Conservation (phyloP, 225 moss, liverwort and hornwort genomes). For the Straminergon stramineum region DNA sequence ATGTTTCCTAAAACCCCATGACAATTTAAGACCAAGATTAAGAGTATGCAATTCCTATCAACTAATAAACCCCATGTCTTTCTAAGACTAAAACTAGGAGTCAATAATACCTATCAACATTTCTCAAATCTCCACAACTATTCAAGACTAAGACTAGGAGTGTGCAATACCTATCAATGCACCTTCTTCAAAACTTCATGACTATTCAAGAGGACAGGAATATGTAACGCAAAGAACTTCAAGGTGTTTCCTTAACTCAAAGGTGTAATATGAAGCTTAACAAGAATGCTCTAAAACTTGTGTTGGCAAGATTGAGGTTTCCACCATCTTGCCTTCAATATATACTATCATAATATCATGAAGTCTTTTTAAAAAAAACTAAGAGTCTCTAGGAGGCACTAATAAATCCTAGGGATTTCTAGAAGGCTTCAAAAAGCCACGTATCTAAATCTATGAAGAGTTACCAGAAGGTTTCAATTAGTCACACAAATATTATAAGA, state of each 20-base stretch:
- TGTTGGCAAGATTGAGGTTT: background rate
- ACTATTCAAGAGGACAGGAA: background rate
- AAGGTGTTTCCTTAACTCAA: background rate
- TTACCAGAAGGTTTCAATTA: background rate
- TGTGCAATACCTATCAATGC: background rate
- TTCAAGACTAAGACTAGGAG: fast-evolving
- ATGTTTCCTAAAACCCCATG: fast-evolving
- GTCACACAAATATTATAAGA: no score
- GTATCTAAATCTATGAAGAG: background rate
- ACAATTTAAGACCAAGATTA: background rate
- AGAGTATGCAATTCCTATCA: no score
- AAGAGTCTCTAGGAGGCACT: background rate
- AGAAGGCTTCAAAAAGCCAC: background rate
- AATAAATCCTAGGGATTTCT: background rate
- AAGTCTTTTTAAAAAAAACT: background rate
- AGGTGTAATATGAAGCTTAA: background rate
- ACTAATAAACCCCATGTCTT: no score
- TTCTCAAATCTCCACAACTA: background rate
- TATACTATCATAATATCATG: background rate
- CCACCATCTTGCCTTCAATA: background rate
- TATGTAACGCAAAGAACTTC: background rate
- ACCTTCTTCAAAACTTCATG: no score
- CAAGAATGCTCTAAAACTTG: fast-evolving
- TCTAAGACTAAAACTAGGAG: no score
- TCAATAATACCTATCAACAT: background rate